These are phyloP conservation scores for Silene noctiflora DNA, from an alignment of 179 eudicot genomes.

Conservation along the genomic window DNA sequence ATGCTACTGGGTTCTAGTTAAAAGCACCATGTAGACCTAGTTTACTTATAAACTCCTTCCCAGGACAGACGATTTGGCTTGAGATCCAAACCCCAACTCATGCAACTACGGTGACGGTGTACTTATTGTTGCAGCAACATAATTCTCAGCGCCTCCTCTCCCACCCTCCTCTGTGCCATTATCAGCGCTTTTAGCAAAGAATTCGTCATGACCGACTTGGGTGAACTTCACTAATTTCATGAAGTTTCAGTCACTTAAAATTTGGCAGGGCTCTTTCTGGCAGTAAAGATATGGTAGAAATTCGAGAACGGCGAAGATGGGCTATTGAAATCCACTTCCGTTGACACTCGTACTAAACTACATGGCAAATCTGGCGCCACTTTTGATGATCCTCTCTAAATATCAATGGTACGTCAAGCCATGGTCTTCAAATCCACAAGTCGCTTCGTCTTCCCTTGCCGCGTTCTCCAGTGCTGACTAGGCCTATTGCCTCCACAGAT, in stretches of 20 bases:
- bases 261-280: neutral
- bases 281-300: neutral
- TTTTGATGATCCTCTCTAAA: neutral
- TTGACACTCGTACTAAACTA: neutral
- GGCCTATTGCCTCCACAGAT: too few species aligned
- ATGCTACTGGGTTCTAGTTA: neutral
- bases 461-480: neutral
- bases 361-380: neutral
- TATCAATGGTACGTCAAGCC: neutral
- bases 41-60: neutral
- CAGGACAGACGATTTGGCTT: neutral
- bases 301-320: neutral
- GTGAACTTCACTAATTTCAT: too few species aligned
- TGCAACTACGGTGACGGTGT: neutral
- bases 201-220: too few species aligned
- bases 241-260: too few species aligned
- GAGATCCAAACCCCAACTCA: neutral
- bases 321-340: too few species aligned
- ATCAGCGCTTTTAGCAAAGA: too few species aligned
- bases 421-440: neutral
- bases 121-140: neutral
- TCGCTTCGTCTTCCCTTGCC: neutral
- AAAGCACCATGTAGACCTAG: neutral
- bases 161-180: too few species aligned
- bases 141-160: too few species aligned